These are phyloP conservation scores for Rickenella mellea DNA, from an alignment of 768 basidiomycete species.

Conservation along the genomic window DNA sequence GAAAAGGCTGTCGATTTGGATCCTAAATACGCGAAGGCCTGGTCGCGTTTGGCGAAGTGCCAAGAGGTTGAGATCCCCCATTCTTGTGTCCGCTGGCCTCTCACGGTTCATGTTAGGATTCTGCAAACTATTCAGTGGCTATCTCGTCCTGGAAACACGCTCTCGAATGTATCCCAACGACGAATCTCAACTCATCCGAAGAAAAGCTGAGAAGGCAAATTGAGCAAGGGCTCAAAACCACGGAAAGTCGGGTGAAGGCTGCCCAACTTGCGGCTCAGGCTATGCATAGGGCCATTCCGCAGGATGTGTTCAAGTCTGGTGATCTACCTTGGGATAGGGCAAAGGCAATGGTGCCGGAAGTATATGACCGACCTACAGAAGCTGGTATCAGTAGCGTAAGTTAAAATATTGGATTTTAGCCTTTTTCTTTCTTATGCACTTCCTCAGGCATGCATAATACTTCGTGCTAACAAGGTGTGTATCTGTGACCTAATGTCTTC, in stretches of 20 bases:
- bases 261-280: neutral
- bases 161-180: conserved; percentile 18
- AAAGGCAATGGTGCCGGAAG: conserved; percentile 7
- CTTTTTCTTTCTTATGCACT: too few relatives aligned
- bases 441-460: conserved; percentile 16
- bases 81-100: too few relatives aligned
- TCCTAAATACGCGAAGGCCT: conserved; percentile 31
- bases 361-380: too few relatives aligned
- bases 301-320: too few relatives aligned
- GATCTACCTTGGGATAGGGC: conserved; percentile 14
- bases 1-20: conserved; percentile 30
- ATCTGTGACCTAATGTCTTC: too few relatives aligned
- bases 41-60: conserved; percentile 29
- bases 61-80: conserved; percentile 16
- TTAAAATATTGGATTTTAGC: too few relatives aligned
- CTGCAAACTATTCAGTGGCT: conserved; percentile 3
- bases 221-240: conserved; percentile 14
- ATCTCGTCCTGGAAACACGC: conserved; percentile 18
- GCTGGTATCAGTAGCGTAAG: too few relatives aligned
- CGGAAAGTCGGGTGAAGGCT: conserved; percentile 8
- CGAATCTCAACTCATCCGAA: conserved; percentile 21
- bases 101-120: too few relatives aligned
- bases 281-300: too few relatives aligned
- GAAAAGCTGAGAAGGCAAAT: conserved; percentile 27
- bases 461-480: conserved; percentile 7